These are phyloP conservation scores for Yamadazyma songkhlaensis DNA, from an alignment of 1,139 yeast genomes.

Conservation along the genomic window DNA sequence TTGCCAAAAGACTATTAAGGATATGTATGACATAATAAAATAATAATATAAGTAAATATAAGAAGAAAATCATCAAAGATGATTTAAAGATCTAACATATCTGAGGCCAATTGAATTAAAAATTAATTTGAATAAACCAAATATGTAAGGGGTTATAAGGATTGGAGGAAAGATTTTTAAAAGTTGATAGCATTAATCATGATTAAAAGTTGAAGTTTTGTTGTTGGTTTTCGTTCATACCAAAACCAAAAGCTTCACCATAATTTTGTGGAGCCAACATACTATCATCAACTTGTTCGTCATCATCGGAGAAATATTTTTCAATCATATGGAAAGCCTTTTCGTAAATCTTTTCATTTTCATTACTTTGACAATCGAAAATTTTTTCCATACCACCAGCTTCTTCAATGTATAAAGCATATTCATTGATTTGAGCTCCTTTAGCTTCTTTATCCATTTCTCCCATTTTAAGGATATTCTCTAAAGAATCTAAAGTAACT, in stretches of 20 bases:
- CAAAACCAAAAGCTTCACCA: slow-evolving; percentile 88
- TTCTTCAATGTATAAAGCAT: slow-evolving; percentile 90
- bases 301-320: slow-evolving; percentile 85
- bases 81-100: no score
- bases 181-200: neutral
- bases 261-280: slow-evolving; percentile 80
- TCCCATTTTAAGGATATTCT: slow-evolving; percentile 90
- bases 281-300: slow-evolving; percentile 68
- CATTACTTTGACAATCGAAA: slow-evolving; percentile 87
- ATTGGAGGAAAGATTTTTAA: no score
- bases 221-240: slow-evolving; percentile 50
- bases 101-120: no score
- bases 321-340: slow-evolving; percentile 90
- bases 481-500: slow-evolving; percentile 93
- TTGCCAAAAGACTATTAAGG: slow-evolving; percentile 8
- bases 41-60: slow-evolving; percentile 7
- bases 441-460: slow-evolving; percentile 84
- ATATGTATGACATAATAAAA: slow-evolving; percentile 6
- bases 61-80: slow-evolving; percentile 1
- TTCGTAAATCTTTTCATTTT: slow-evolving; percentile 86
- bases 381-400: slow-evolving; percentile 99
- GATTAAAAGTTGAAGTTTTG: slow-evolving; percentile 48
- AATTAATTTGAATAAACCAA: neutral
- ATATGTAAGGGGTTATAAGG: neutral
- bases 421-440: slow-evolving; percentile 69